Conservation (phyloP, 495 filamentous ascomycete species). For the Letharia lupina region DNA sequence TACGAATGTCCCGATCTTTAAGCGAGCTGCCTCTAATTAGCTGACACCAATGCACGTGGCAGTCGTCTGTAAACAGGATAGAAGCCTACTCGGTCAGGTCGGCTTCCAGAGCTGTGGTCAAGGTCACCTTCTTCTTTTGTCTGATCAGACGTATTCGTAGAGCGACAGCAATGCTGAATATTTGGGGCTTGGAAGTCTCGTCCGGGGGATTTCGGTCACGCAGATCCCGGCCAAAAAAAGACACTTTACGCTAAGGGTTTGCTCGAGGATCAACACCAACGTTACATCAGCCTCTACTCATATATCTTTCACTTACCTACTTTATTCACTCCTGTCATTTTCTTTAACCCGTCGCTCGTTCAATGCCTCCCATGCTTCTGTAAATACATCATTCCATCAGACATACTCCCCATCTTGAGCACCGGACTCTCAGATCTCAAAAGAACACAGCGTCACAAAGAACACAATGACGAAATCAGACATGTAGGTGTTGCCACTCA, state of each 20-base stretch:
- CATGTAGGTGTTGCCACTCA: slow-evolving; percentile 11
- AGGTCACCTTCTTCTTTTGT: not conserved
- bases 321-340: no score
- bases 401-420: not conserved
- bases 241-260: not conserved
- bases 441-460: not conserved
- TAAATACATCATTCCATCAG: not conserved
- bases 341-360: not conserved
- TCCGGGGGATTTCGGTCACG: not conserved
- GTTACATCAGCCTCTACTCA: not conserved
- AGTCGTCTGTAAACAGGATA: not conserved
- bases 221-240: not conserved
- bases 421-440: not conserved
- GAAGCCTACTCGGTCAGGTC: not conserved
- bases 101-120: not conserved
- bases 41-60: not conserved
- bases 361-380: not conserved
- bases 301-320: not conserved
- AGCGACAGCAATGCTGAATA: not conserved
- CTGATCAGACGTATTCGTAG: not conserved
- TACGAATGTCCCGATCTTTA: not conserved
- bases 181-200: no score
- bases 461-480: slow-evolving; percentile 14
- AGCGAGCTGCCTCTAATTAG: not conserved
- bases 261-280: not conserved